Percentiles rank a stretch among this genome's conserved stretches.
phyloP scores from a whole-genome alignment of 2,329 filamentous ascomycete genomes.

The Curvularia eragrostidis region DNA sequence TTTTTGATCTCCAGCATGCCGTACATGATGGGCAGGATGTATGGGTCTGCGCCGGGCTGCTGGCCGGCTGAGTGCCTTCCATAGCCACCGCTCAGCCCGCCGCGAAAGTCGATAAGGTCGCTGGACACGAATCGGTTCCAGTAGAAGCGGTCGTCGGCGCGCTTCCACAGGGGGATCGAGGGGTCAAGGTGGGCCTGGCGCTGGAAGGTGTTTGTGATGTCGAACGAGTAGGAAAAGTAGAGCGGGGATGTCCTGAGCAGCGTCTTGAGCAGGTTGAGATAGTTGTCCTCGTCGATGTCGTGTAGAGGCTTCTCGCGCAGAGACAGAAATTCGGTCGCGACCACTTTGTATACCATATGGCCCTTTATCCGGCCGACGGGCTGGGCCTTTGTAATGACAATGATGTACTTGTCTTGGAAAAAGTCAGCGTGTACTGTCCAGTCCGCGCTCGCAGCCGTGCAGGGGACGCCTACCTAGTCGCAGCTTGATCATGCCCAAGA shows the following conservation, averaged over 20 bases:
- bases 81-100: slow-evolving; percentile 58
- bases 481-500: slow-evolving; percentile 91
- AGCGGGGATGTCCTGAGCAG: slow-evolving; percentile 85
- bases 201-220: slow-evolving; percentile 97
- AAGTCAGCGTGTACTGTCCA: slow-evolving; percentile 25
- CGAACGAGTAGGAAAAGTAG: slow-evolving; percentile 98
- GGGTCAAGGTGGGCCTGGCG: slow-evolving; percentile 80
- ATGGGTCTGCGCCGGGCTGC: slow-evolving; percentile 83
- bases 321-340: slow-evolving; percentile 89
- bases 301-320: slow-evolving; percentile 90
- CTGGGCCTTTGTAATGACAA: slow-evolving; percentile 93
- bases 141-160: slow-evolving; percentile 96
- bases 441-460: background rate
- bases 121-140: slow-evolving; percentile 95
- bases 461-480: slow-evolving; percentile 72
- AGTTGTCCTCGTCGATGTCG: slow-evolving; percentile 93
- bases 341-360: slow-evolving; percentile 94
- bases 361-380: slow-evolving; percentile 91
- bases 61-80: slow-evolving; percentile 68
- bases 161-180: slow-evolving; percentile 81
- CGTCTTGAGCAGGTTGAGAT: slow-evolving; percentile 79
- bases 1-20: slow-evolving; percentile 92
- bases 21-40: slow-evolving; percentile 93
- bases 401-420: slow-evolving; percentile 83
- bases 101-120: slow-evolving; percentile 88